These are phyloP conservation scores for Trametes sanguinea DNA, from an alignment of 768 basidiomycete species.

Conservation along the genomic window DNA sequence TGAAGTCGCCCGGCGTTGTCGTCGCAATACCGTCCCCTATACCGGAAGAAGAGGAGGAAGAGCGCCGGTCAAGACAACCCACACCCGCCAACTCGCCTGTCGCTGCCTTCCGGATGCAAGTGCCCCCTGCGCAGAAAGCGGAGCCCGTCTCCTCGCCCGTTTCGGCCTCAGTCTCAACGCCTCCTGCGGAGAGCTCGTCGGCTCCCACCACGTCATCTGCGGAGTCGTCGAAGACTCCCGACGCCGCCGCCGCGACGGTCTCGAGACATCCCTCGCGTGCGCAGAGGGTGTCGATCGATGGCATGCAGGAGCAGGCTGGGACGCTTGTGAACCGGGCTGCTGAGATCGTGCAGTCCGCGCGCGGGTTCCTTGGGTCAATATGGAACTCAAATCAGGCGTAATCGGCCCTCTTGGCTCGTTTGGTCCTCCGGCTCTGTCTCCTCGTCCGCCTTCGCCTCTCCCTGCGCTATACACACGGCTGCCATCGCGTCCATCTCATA, in stretches of 20 bases:
- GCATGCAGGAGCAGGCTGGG: constrained; percentile 36
- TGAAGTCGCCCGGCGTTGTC: constrained; percentile 1
- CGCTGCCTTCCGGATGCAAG: constrained; percentile 26
- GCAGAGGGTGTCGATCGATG: constrained; percentile 24
- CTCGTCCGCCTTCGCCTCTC: not conserved
- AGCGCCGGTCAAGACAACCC: constrained; percentile 45
- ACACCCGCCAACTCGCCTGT: constrained; percentile 69
- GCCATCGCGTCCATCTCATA: constrained; percentile 4
- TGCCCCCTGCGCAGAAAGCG: constrained; percentile 19
- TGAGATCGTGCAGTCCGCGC: constrained; percentile 79
- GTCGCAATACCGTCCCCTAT: constrained; percentile 30
- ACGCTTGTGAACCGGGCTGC: constrained; percentile 64
- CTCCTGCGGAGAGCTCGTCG: not conserved
- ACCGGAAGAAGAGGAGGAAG: constrained; percentile 37
- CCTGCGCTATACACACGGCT: constrained; percentile 3
- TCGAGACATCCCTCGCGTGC: constrained; percentile 29
- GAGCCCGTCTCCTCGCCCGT: constrained; percentile 13
- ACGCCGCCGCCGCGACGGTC: constrained; percentile 19
- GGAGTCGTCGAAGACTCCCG: constrained; percentile 8
- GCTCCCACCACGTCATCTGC: not conserved
- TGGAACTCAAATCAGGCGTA: constrained; percentile 40
- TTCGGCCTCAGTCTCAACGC: not conserved
- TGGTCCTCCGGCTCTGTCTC: not conserved
- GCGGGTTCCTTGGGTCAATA: constrained; percentile 69
- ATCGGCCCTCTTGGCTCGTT: not conserved